Base-by-base conservation (phyloP, 2,329 filamentous ascomycete species). In the Ilyonectria sp. region DNA sequence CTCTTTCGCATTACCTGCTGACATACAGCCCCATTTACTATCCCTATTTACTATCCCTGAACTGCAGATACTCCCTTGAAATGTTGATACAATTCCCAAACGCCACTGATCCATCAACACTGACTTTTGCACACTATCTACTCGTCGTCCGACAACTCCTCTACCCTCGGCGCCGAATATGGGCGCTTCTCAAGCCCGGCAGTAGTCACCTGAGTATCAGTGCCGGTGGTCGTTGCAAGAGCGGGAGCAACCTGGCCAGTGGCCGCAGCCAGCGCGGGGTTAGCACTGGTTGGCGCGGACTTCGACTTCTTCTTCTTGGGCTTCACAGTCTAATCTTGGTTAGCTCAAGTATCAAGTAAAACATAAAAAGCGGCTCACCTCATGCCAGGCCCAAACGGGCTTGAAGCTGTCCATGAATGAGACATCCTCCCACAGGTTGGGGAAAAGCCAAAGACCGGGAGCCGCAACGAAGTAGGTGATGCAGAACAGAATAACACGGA, bases 341-440 rank as follows among this genome's bases (percentile, higher is more conserved):
- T 72, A 81, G 75, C 40, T 33, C 3, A 37, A 26, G 31, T 26
- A 21, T 10, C 15, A 13, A 6, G 10, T 44, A 6, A 26, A 15
- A 10, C 15, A 26, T 33, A 33, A 33, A 33, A 33, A 33, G 31
- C 5, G 55, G 82, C 89, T 81, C 79, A 97, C 94, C 89, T 97
- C 95, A 81, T 99, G 96, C 96, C 96, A 99, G 67, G 94, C 96
- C 95, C 96, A 99, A 6, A 97, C 83, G 21, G 96, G 96, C 78
- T 92, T 92, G 88, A 99, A 99, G 77, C 93, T 97, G 80, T 99
- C 96, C 82, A 99, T 92, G 84, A 99, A 98, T 8, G 95, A 97
- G 31, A 99, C 96, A 79, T 99, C 96, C 81, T 99, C 96, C 85
- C 98, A 99, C 21, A 99, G 85, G 79, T 99, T 99, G 55, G 96